phyloP scores from a whole-genome alignment of 352 stramenopile genomes.

The Phytophthora meadii region DNA sequence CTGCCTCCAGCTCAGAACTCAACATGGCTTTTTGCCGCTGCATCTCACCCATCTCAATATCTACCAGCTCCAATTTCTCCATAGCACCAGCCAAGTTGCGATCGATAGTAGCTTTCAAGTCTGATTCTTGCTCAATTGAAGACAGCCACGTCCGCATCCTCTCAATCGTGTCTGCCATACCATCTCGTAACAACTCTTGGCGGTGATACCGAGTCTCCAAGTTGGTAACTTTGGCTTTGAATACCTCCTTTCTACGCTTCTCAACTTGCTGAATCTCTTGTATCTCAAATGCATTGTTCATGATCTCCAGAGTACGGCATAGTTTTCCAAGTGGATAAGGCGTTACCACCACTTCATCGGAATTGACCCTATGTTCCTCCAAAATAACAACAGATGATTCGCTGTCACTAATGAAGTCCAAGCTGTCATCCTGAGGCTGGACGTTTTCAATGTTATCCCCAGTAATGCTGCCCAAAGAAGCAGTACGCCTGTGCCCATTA shows the following conservation, averaged over 20 bases:
- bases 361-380: constrained; percentile 34
- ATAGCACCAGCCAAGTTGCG: constrained; percentile 27
- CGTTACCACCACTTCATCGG: constrained; percentile 22
- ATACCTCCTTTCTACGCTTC: constrained; percentile 21
- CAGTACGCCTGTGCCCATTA: constrained; percentile 4
- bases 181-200: constrained; percentile 42
- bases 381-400: constrained; percentile 47
- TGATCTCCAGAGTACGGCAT: constrained; percentile 58
- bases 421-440: constrained; percentile 22
- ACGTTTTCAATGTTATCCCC: constrained; percentile 18
- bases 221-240: constrained; percentile 36
- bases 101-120: constrained; percentile 14
- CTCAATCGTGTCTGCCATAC: constrained; percentile 41
- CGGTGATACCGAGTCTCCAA: constrained; percentile 44
- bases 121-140: constrained; percentile 4
- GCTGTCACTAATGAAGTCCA: constrained; percentile 44
- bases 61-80: constrained; percentile 41
- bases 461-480: constrained; percentile 19
- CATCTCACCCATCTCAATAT: constrained; percentile 39
- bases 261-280: constrained; percentile 44
- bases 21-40: constrained; percentile 24
- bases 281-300: constrained; percentile 57
- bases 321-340: constrained; percentile 52
- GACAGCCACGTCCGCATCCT: constrained; percentile 52
- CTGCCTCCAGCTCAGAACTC: constrained; percentile 15